Percentiles rank a stretch among this genome's conserved stretches.
These are phyloP conservation scores for Penicillium hesseltinei DNA, from an alignment of 2,329 filamentous ascomycete genomes.

Conservation along the genomic window DNA sequence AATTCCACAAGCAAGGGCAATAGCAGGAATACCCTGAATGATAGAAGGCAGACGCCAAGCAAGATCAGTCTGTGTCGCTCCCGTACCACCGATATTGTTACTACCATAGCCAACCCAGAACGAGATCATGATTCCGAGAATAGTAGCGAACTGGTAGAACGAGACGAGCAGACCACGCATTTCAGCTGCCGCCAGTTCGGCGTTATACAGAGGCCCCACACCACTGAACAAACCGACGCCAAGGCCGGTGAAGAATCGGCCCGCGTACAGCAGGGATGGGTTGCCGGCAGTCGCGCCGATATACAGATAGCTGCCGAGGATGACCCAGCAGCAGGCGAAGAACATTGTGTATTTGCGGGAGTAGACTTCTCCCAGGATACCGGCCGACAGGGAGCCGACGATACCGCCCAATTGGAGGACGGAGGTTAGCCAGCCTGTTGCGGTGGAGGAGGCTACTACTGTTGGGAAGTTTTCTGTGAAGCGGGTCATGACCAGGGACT, in stretches of 20 bases:
- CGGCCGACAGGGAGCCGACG: conserved; percentile 42
- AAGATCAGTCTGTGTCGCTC: conserved; percentile 36
- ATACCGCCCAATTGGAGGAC: conserved; percentile 54
- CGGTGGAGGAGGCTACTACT: conserved; percentile 43
- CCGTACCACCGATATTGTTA: conserved; percentile 39
- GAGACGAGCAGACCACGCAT: conserved; percentile 35
- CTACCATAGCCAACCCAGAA: conserved; percentile 43
- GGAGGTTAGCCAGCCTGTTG: conserved; percentile 48
- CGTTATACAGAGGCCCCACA: conserved; percentile 51
- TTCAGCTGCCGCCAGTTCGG: conserved; percentile 44
- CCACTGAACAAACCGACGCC: conserved; percentile 36
- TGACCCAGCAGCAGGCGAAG: conserved; percentile 52
- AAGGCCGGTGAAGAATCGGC: conserved; percentile 33
- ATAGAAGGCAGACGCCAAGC: conserved; percentile 49
- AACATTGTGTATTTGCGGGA: conserved; percentile 54
- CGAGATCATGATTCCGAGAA: conserved; percentile 37
- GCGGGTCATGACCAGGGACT: conserved; percentile 52
- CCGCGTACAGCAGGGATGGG: conserved; percentile 27
- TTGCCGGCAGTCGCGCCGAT: conserved; percentile 26
- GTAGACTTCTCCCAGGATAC: conserved; percentile 51
- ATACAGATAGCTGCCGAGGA: conserved; percentile 41
- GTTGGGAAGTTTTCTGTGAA: conserved; percentile 48
- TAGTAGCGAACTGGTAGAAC: conserved; percentile 36
- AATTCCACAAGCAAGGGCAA: conserved; percentile 36
- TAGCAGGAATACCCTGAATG: conserved; percentile 45